phyloP scores from a whole-genome alignment of 768 basidiomycete genomes.

The Boletus sp. region DNA sequence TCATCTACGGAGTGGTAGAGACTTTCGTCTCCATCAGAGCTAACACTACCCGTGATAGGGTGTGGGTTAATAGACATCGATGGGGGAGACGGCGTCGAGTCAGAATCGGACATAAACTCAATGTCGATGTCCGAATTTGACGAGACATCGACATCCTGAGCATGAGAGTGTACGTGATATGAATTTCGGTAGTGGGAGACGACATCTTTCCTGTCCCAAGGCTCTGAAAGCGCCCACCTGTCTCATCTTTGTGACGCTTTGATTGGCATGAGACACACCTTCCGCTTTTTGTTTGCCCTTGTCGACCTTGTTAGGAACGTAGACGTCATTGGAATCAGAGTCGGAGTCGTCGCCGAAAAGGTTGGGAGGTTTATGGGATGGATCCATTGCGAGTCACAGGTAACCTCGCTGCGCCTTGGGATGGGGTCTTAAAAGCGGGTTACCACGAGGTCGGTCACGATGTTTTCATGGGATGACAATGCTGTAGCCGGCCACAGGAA shows the following conservation, averaged over 20 bases:
- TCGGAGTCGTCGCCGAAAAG: background rate
- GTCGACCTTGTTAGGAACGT: constrained; percentile 8
- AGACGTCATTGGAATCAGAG: background rate
- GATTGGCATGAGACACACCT: constrained; percentile 1
- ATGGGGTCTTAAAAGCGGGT: constrained; percentile 9
- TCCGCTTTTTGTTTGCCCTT: constrained; percentile 21
- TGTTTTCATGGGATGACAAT: background rate
- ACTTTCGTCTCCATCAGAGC: constrained; percentile 11
- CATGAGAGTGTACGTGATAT: background rate
- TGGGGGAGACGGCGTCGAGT: constrained; percentile 1
- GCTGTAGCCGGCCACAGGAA: constrained; percentile 2
- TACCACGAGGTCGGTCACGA: constrained; percentile 9
- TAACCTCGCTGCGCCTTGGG: background rate
- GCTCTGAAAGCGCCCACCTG: constrained; percentile 3
- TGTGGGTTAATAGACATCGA: background rate
- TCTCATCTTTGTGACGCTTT: background rate
- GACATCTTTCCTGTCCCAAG: background rate
- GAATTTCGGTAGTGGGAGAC: background rate
- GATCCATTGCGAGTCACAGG: constrained; percentile 9
- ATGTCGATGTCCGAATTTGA: constrained; percentile 8
- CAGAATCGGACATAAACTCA: background rate
- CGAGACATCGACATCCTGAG: background rate
- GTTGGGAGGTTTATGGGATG: constrained; percentile 7
- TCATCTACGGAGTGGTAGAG: constrained; percentile 14
- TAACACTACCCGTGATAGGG: background rate